Evolutionary conservation across 179 eudicot genomes (phyloP).

Genomic region (Spinacia oleracea): DNA sequence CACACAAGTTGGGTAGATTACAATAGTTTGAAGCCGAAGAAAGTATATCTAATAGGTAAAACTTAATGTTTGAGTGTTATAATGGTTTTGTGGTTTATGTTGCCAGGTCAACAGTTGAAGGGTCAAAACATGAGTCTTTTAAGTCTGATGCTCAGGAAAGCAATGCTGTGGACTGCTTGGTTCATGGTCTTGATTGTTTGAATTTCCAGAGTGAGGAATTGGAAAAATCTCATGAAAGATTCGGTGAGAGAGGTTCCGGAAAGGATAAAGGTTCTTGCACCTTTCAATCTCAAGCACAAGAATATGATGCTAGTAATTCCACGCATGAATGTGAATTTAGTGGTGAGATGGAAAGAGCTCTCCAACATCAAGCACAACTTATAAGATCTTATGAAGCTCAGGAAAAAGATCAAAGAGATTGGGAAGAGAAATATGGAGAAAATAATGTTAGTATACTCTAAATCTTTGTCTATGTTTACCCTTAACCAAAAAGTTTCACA

Average conservation of each 20-base stretch:
- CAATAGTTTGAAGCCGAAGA: neutral
- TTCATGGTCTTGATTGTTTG: slow-evolving; percentile 27
- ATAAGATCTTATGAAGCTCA: slow-evolving; percentile 68
- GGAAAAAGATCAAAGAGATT: slow-evolving; percentile 87
- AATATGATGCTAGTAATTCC: slow-evolving; percentile 29
- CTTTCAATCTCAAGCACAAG: slow-evolving; percentile 29
- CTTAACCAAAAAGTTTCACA: slow-evolving; percentile 3
- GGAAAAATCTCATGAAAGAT: slow-evolving; percentile 27
- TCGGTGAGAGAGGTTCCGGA: slow-evolving; percentile 16
- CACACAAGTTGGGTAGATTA: neutral
- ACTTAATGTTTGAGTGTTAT: neutral
- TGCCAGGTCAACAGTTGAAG: slow-evolving; percentile 53
- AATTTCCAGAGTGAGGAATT: slow-evolving; percentile 26
- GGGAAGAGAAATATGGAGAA: slow-evolving; percentile 85
- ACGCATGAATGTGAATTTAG: slow-evolving; percentile 29
- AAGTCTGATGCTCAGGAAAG: slow-evolving; percentile 26
- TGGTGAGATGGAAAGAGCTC: slow-evolving; percentile 69
- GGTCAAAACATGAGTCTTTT: slow-evolving; percentile 37
- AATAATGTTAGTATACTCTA: slow-evolving; percentile 54
- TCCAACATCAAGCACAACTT: slow-evolving; percentile 68
- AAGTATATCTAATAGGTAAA: neutral
- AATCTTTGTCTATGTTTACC: slow-evolving; percentile 21
- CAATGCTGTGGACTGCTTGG: slow-evolving; percentile 30
- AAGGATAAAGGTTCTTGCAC: slow-evolving; percentile 26
- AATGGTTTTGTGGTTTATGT: slow-evolving; percentile 16